phyloP scores from a whole-genome alignment of 306 rosid genomes.

The Sicyos baderoa region DNA sequence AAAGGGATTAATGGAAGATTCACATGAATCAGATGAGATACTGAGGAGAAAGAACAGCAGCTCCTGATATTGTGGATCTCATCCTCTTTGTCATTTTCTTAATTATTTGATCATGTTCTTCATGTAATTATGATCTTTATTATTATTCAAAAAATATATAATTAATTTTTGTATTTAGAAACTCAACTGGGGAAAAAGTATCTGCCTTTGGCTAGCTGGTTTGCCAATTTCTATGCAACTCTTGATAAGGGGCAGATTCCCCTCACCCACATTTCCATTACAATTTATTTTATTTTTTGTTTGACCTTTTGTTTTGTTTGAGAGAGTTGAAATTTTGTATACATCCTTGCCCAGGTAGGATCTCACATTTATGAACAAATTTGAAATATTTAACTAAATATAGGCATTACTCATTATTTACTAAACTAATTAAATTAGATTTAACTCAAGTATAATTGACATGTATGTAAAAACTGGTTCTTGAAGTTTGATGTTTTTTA shows the following conservation, averaged over 20 bases:
- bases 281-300: background rate
- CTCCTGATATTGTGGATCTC: constrained; percentile 18
- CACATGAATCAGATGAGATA: background rate
- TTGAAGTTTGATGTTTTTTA: too few species aligned
- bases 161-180: background rate
- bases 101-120: background rate
- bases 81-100: background rate
- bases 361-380: constrained; percentile 1
- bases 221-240: background rate
- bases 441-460: too few species aligned
- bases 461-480: too few species aligned
- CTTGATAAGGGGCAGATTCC: background rate
- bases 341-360: background rate
- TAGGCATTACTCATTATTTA: background rate
- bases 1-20: background rate
- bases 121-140: background rate
- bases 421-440: too few species aligned
- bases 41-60: background rate
- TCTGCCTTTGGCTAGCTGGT: background rate
- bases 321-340: background rate
- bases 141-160: background rate
- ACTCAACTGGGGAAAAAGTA: constrained; percentile 1
- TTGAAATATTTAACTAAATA: background rate
- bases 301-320: background rate
- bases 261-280: background rate